Base-by-base conservation (phyloP, 2,329 filamentous ascomycete genomes). In the Diaporthe caulivora region DNA sequence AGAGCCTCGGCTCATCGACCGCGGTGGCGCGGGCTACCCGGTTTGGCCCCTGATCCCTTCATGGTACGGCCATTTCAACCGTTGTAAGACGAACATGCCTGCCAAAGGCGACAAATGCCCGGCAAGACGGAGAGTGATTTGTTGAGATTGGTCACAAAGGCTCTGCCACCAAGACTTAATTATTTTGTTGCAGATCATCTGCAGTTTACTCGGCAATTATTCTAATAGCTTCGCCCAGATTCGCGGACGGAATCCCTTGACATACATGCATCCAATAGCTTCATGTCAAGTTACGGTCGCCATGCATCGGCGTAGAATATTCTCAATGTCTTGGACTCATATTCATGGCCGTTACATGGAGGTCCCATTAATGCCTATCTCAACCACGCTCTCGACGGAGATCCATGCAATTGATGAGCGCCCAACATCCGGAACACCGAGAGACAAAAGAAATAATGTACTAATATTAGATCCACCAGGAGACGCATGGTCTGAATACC, bases 1-100 rank as follows among this genome's bases (percentile, higher is more conserved):
- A 72, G 53, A 37, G 34, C 62, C 62, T 67, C 62, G 62, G 62
- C 62, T 67, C 47, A 67, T 53, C 62, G 47, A 67, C 62, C 13
- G 44, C 69, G 26, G 69, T 57, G 71, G 71, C 44, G 60, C 44
- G 15, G 44, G 6, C 29, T 51, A 26, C n/a, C 60, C 44, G 26
- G 44, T 37, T 34, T 31, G 15, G 44, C 62, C 44, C 62, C 40
- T 51, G 62, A 67, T 67, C 62, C 62, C 47, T 53, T 49, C 47
- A n/a, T 53, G 31, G 21, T 29, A 65, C 29, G 18, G 8, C 44
- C 29, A 18, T 37, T 64, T 31, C 62, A 51, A 37, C 18, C 9
- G 24, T 65, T 51, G 29, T 37, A 8, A 51, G 31, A 26, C 21
- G n/a, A 51, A 40, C 44, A 40, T 51, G 29, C 42, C 60, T 65